Base-by-base conservation (phyloP, 495 filamentous ascomycete genomes). In the Parachaetomium inaequale region DNA sequence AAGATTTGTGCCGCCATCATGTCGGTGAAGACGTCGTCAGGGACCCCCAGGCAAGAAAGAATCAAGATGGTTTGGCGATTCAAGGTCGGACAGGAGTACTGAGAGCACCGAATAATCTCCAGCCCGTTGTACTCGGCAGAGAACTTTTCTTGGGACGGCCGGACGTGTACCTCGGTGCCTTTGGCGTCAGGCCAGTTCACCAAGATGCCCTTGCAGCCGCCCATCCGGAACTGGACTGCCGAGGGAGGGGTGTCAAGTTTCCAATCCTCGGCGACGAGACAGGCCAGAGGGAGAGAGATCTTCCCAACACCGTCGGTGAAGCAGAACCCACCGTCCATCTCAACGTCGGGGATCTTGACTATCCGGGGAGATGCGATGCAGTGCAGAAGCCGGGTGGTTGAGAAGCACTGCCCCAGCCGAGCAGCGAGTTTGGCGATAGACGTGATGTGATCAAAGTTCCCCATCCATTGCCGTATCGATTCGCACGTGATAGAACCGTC, bases 251-350 rank as follows among this genome's bases (percentile, higher is more conserved):
- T 67, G 1, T 73, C 68, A 14, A 91, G 70, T 0, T 81, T 77
- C 23, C 93, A 80, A 58, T 92, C 87, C 5, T 79, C 71, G 21
- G 85, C 78, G 19, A 91, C 81, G 70, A 92, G 83, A 36, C 82
- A 72, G 0, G 92, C 90, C 36, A 96, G 79, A 65, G 88, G 86
- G 5, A 74, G 73, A 0, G 93, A 96, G 34, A 99, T 94, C 73
- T 90, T 96, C 14, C 95, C 95, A 45, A 98, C 90, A 4, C 94
- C 95, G 71, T 98, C 94, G 1, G 91, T 92, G 71, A 98, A 98
- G 52, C 72, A 85, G 70, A 81, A 86, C 0, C 79, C 42, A 46
- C 19, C 82, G 50, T 87, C 84, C 7, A 81, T 80, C 40, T 82
- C 76, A 7, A 96, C 78, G 59, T 98, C 94, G 2, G 76, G 58